Percentiles rank a stretch among this genome's conserved stretches.
Evolutionary conservation across 345 rosid genomes (phyloP).

Genomic region (Durio zibethinus): DNA sequence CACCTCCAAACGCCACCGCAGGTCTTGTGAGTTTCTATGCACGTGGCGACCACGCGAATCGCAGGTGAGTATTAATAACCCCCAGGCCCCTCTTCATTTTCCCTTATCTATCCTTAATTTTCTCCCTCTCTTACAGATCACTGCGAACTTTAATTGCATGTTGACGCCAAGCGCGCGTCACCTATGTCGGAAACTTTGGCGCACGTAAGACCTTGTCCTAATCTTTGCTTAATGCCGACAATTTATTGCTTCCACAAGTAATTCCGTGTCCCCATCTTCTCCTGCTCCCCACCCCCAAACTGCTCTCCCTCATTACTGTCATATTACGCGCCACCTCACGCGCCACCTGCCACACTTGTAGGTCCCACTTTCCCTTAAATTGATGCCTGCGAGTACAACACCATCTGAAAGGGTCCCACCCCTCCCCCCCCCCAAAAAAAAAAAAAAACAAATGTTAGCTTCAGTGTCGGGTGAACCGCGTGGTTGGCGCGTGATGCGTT

Average conservation of each 20-base stretch:
- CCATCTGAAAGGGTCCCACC: conserved; percentile 7
- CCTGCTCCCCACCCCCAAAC: not conserved
- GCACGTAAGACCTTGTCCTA: conserved; percentile 29
- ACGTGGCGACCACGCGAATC: not conserved
- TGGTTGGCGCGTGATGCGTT: conserved; percentile 22
- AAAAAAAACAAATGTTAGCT: not conserved
- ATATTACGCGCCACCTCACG: not conserved
- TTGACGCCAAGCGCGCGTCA: conserved; percentile 44
- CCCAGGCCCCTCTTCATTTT: not conserved
- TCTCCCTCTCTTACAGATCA: conserved; percentile 3
- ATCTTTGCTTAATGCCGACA: conserved; percentile 37
- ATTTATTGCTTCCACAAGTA: conserved; percentile 23
- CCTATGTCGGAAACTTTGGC: conserved; percentile 29
- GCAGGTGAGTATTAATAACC: conserved; percentile 5
- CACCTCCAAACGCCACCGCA: not conserved
- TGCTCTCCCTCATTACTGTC: not conserved
- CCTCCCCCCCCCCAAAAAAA: too few relatives aligned
- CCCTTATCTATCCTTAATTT: not conserved
- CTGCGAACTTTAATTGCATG: conserved; percentile 13
- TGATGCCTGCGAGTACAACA: conserved; percentile 8
- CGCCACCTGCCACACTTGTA: conserved; percentile 1
- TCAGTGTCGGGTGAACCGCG: conserved; percentile 2
- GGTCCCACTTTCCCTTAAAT: not conserved
- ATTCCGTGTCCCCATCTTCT: conserved; percentile 21
- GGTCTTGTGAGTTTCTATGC: not conserved